phyloP scores from a whole-genome alignment of 1,284 basidiomycete species.

The Thelephora terrestris region DNA sequence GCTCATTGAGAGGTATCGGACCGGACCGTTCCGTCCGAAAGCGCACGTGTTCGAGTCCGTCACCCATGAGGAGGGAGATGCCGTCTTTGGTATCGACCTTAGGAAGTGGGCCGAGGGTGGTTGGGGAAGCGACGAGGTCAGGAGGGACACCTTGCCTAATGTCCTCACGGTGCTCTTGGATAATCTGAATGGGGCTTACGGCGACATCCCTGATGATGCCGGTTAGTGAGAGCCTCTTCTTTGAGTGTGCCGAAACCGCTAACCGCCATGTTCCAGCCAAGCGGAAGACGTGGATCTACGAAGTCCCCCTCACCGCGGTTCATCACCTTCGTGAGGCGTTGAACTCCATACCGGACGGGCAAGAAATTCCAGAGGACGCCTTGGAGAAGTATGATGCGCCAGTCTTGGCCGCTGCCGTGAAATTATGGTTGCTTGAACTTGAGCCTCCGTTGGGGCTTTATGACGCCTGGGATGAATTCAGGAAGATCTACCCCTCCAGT shows the following conservation, averaged over 20 bases:
- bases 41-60: conserved; percentile 80
- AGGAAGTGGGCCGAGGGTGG: conserved; percentile 77
- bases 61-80: conserved; percentile 70
- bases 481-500: conserved; percentile 70
- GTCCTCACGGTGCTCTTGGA: conserved; percentile 63
- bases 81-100: conserved; percentile 83
- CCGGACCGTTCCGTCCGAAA: conserved; percentile 79
- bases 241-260: neutral
- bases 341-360: conserved; percentile 59
- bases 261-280: conserved; percentile 43
- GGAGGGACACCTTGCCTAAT: conserved; percentile 60
- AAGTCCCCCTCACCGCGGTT: conserved; percentile 71
- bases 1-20: conserved; percentile 82
- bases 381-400: conserved; percentile 76
- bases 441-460: conserved; percentile 75
- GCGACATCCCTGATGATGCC: conserved; percentile 47
- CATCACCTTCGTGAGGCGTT: conserved; percentile 79
- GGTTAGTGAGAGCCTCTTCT: conserved; percentile 33
- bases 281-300: conserved; percentile 89
- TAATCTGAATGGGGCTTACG: conserved; percentile 59
- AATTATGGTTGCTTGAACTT: conserved; percentile 81
- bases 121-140: conserved; percentile 40
- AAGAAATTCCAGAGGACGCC: conserved; percentile 55
- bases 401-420: conserved; percentile 74
- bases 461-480: conserved; percentile 86